Base-by-base conservation (phyloP, 2,329 filamentous ascomycete species). In the Stemphylium lycopersici region DNA sequence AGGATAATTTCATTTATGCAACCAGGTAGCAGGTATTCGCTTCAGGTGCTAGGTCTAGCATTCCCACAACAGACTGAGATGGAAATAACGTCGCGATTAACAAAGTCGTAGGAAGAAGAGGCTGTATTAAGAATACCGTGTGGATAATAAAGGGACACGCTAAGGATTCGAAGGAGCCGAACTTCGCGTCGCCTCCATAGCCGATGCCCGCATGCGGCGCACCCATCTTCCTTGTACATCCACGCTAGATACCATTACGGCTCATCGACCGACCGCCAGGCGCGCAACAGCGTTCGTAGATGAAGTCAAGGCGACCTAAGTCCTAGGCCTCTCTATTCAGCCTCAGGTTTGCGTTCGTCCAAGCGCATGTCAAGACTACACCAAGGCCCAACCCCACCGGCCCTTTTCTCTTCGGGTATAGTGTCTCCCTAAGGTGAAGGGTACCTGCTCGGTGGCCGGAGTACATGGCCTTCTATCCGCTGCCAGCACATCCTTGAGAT, bases 21-120 rank as follows among this genome's bases (percentile, higher is more conserved):
- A 55, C 55, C 58, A 18, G 60, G 60, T 61, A 44, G 20, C 24
- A 50, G 58, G 60, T 36, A 50, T 22, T 58, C 55, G 60, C 58
- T 50, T 55, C 31, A 41, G 48, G 42, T 44, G 41, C 41, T 34
- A 32, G 11, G 37, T 36, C 33, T 18, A 16, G 33, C 32, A 33
- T 16, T 18, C 22, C 15, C 13, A 47, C 24, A 4, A 20, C 26
- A 12, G 41, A 33, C 18, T n/a, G 31, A 15, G 15, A 32, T 4
- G 1, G 11, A 48, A 16, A 32, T 11, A 13, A 33, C 11, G 31
- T 33, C 32, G 18, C 31, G 3, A 13, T 2, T 8, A 32, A 32
- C 15, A 22, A 33, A 10, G 26, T 10, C 12, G 2, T 33, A 18
- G 13, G 32, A 20, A 22, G 22, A 38, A 2, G 32, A 44, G 18